Evolutionary conservation across 495 filamentous ascomycete species (phyloP), one percentile per base, ranked within the genome.

Genomic region (Lasiosphaeriaceae sp.): DNA sequence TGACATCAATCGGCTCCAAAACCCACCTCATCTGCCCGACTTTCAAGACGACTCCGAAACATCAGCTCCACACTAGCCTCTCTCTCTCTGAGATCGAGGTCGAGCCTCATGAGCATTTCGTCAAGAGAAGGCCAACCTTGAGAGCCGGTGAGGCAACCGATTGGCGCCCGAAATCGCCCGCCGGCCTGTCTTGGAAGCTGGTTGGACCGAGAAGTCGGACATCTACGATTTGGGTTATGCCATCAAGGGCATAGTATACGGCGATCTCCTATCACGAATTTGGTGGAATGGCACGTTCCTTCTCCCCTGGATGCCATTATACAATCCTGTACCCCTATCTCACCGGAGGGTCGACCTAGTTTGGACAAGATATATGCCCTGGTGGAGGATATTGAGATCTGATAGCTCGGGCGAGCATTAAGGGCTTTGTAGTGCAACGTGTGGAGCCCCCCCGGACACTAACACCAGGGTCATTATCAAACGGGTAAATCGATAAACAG

Each of bases 141-240:
- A 7, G 56, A 60, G 67, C 45, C 62, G 65, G 1, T 70, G 65
- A 65, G 67, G 67, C 41, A 44, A 63, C 17, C 44, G 62, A 2
- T 29, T 17, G n/a, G 57, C 58, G 1, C 58, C 58, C 8, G 54
- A 61, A 44, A 37, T 56, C 31, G 41, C 54, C 8, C 19, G 14
- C 43, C 43, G 19, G 7, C 16, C 16, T n/a, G 16, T 45, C 16
- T 7, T 7, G 43, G 43, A 17, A 5, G 14, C 43, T n/a, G 43
- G 43, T 7, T 45, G 43, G 43, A 45, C 43, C 43, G 16, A n/a
- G 16, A 45, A 45, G 19, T 45, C 43, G 16, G 43, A 45, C 43
- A 45, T 45, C 17, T 45, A 45, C 19, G 43, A 45, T 21, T 7
- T 45, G 7, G 43, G 43, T 7, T 8, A 8, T 5, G 7, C 16